These are phyloP conservation scores for Leishmania martiniquensis DNA, from an alignment of 208 protist species.

Conservation along the genomic window DNA sequence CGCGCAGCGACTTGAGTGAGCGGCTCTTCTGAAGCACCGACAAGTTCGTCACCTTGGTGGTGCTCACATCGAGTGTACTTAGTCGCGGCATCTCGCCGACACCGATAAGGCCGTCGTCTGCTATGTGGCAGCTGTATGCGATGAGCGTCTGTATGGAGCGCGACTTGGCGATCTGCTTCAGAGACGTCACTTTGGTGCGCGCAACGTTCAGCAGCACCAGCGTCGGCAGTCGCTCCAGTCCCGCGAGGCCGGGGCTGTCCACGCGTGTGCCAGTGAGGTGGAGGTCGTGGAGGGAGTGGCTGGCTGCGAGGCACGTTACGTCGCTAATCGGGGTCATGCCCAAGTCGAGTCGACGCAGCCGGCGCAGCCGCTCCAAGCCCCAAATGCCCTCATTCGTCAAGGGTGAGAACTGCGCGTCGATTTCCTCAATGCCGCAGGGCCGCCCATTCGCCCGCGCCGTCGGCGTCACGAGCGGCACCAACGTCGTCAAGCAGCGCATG, in stretches of 20 bases:
- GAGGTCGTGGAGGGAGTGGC: conserved; percentile 46
- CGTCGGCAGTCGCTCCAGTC: conserved; percentile 47
- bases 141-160: conserved; percentile 45
- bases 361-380: conserved; percentile 40
- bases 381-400: conserved; percentile 39
- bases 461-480: conserved; percentile 48
- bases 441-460: conserved; percentile 18
- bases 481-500: conserved; percentile 50
- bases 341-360: conserved; percentile 51
- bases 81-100: conserved; percentile 50
- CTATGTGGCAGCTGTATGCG: conserved; percentile 44
- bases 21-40: conserved; percentile 49
- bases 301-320: conserved; percentile 41
- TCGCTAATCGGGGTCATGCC: conserved; percentile 60
- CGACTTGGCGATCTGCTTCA: conserved; percentile 32
- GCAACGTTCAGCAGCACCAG: conserved; percentile 41
- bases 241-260: conserved; percentile 40
- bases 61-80: conserved; percentile 48
- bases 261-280: conserved; percentile 44
- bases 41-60: conserved; percentile 57
- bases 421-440: conserved; percentile 48
- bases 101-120: conserved; percentile 39
- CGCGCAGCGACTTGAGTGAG: conserved; percentile 55
- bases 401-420: conserved; percentile 68
- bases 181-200: conserved; percentile 49